Conservation (phyloP, 345 rosid genomes). For the Sonneratia alba region DNA sequence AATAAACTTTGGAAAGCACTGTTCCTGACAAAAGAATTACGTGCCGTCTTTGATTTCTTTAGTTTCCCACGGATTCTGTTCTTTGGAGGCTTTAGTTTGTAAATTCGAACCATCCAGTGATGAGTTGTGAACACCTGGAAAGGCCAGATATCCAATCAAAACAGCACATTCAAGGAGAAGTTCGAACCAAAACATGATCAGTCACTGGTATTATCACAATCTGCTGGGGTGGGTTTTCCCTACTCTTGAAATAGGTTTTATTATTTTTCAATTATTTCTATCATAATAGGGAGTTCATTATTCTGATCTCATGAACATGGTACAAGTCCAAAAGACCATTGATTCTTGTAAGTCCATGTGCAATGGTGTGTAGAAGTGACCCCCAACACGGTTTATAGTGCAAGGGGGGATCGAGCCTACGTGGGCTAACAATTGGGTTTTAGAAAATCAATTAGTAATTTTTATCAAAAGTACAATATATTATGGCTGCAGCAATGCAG, state of each 20-base stretch:
- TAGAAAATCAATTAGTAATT: neutral
- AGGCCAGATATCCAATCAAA: conserved; percentile 1
- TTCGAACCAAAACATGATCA: neutral
- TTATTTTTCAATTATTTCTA: too few species aligned
- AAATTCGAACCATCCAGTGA: conserved; percentile 98
- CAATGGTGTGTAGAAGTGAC: too few species aligned
- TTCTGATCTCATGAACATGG: too few species aligned
- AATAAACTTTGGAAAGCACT: neutral
- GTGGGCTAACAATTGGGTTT: too few species aligned
- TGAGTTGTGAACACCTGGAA: conserved; percentile 88
- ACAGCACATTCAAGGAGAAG: neutral
- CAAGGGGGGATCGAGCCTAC: too few species aligned
- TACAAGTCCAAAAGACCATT: too few species aligned
- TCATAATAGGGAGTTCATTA: too few species aligned
- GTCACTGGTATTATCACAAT: neutral
- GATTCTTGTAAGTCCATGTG: too few species aligned
- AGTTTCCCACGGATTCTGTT: conserved; percentile 75
- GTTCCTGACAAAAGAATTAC: neutral
- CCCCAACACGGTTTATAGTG: too few species aligned
- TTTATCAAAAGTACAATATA: neutral
- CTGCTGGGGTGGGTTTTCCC: neutral
- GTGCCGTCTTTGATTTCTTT: conserved; percentile 68
- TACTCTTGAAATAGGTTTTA: too few species aligned
- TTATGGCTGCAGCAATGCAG: neutral
- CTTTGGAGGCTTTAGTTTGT: conserved; percentile 71